Evolutionary conservation across 2,329 filamentous ascomycete species (phyloP), one percentile per base, ranked within the genome.

Genomic region (Penicillium griseofulvum): DNA sequence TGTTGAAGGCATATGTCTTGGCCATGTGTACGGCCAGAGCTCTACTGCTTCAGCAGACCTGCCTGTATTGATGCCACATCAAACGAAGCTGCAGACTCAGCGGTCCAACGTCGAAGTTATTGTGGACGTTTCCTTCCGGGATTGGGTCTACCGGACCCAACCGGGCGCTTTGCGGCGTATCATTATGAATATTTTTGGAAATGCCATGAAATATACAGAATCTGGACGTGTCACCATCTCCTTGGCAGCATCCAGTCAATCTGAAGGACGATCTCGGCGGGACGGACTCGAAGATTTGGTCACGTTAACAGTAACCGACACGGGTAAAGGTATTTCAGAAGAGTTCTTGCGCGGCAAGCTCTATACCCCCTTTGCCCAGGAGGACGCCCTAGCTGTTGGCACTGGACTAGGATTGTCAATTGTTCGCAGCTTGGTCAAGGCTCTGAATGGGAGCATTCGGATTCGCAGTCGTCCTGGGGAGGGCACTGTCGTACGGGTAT

Each of bases 241-340:
- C 3, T 58, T 82, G 12, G 65, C 69, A 26, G 62, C 66, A 8
- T 58, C 65, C 0, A 67, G 70, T 50, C 56, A 66, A 2, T 68
- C 65, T 0, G 67, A 71, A 36, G 58, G 65, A 34, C 70, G 69
- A 16, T 62, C 61, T n/a, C 68, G 64, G 2, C 63, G 68, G 5
- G 65, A 73, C 24, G 70, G 67, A 7, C 49, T 66, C 0, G 68
- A 71, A 46, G 71, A 75, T 7, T 48, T 72, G 17, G 64, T 74
- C 4, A 68, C 68, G 0, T 53, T 83, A 16, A 81, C 76, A 0
- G 80, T 90, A 1, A 75, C 77, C 0, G 87, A 90, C 61, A 86
- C 87, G 0, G 87, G 87, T 1, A 80, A 79, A 42, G 87, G 87
- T 1, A 90, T 90, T 33, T 80, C 80, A 0, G 75, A 82, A 6